Base-by-base conservation (phyloP, 1,284 basidiomycete species). In the Peniophora sp. region DNA sequence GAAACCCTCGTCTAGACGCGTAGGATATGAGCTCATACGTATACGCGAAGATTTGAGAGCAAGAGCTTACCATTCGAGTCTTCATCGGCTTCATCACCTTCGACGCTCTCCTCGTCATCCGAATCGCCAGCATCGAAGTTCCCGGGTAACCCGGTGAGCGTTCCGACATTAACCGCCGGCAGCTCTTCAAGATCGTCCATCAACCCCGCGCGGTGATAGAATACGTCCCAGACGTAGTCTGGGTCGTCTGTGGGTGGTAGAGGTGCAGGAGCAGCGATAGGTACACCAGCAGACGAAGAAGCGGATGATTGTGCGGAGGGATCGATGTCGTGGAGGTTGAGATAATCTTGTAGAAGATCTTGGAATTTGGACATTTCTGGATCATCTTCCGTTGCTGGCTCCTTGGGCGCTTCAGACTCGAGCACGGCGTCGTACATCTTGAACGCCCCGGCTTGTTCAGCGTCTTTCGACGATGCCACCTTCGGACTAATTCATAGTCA, bases 191-290 rank as follows among this genome's bases (percentile, higher is more conserved):
- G 78, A 61, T 83, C 78, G n/a, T 71, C 72, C 44, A 77, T 63
- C 5, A 77, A 73, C 16, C 74, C 72, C 1, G 81, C 80, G 17
- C 78, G 72, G 55, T 82, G 82, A 56, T 85, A 89, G 61, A 89
- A 89, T 16, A 89, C 77, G 59, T 89, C 87, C 76, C 81, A 89
- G 23, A 89, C 86, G 58, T 86, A 89, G 56, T 89, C 86, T 38
- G 71, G 71, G 16, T 67, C 67, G 14, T 64, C 59, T 34, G 50
- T 25, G 20, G 24, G 50, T 20, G 12, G 47, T 47, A 50, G n/a
- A 12, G 25, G 36, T 17, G 45, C 47, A 11, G 55, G 53, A 3
- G 32, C 48, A 3, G 35, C 2, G 52, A 47, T 16, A 48, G 44
- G 19, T 43, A 49, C 19, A 49, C 52, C 8, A 45, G 23, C 27